Base-by-base conservation (phyloP, 225 moss, liverwort and hornwort genomes). In the Rhytidiadelphus loreus region DNA sequence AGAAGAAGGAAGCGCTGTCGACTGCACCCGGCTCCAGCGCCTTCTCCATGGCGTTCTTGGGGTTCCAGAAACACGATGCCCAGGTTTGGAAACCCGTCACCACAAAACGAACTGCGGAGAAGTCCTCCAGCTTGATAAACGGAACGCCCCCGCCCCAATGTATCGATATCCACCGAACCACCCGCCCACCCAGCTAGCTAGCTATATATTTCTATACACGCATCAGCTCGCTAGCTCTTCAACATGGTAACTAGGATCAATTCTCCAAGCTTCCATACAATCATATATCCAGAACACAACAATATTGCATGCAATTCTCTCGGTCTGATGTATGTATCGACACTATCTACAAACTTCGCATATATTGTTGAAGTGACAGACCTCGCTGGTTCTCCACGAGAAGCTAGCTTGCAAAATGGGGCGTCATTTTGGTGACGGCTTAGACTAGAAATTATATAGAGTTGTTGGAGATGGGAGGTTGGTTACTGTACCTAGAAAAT, bases 51-150 rank as follows among this genome's bases (percentile, higher is more conserved):
- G 89, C 81, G 32, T 57, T 13, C 29, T 75, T 20, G 41, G 69
- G 65, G 86, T 88, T 88, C 93, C 93, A 85, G 28, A 88, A 66
- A 62, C 80, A 57, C 58, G 89, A 88, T 16, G 75, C 88, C 93
- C 90, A 93, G 82, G 75, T 60, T 50, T 80, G 86, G 79, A 85
- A 89, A 30, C 88, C 83, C 79, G 80, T 74, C 86, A 26, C 91
- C 91, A 90, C 37, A 64, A 93, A 88, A 24, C 93, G 88, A 84
- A 93, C 90, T 65, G 84, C 91, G 43, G 91, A 86, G 88, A 93
- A 91, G 90, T 88, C 93, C 93, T 93, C 93, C 93, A 93, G 93
- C 90, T 89, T 93, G 93, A 56, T 25, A 17, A 64, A 15, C 63
- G 48, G 61, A 46, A 63, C 48, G 48, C n/a, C 83, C 13, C 83